Evolutionary conservation across 1,139 yeast species (phyloP).

Genomic region (Blastobotrys proliferans): DNA sequence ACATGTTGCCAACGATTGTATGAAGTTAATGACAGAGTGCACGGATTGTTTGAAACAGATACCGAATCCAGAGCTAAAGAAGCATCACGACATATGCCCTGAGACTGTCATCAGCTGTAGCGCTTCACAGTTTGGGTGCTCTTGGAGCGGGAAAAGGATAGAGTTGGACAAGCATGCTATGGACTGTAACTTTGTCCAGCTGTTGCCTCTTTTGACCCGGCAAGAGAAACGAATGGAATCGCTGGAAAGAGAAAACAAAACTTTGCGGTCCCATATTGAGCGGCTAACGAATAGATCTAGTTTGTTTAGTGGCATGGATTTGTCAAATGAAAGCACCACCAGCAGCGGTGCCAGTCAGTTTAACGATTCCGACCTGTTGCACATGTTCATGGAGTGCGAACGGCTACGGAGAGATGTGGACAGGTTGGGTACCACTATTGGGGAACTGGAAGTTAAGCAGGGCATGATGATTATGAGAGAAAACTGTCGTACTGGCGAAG

Average conservation of each 20-base stretch:
- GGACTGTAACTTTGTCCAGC: conserved; percentile 36
- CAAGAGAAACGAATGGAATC: conserved; percentile 33
- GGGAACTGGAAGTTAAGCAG: conserved; percentile 36
- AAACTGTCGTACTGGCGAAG: conserved; percentile 34
- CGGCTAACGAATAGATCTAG: conserved; percentile 20
- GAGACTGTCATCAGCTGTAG: conserved; percentile 35
- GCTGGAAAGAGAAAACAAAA: conserved; percentile 38
- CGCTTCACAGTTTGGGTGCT: conserved; percentile 38
- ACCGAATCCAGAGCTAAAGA: conserved; percentile 30
- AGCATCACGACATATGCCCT: conserved; percentile 37
- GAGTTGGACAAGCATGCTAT: conserved; percentile 32
- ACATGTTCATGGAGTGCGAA: conserved; percentile 36
- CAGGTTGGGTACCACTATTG: conserved; percentile 28
- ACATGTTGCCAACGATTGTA: conserved; percentile 21
- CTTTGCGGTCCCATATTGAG: conserved; percentile 34
- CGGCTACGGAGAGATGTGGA: conserved; percentile 36
- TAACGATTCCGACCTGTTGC: conserved; percentile 30
- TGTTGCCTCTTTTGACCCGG: conserved; percentile 33
- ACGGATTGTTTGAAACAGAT: conserved; percentile 40
- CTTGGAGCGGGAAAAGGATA: conserved; percentile 40
- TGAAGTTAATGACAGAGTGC: conserved; percentile 32
- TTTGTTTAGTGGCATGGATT: not conserved
- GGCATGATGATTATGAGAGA: conserved; percentile 36
- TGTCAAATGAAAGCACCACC: conserved; percentile 4
- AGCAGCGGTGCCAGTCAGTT: conserved; percentile 13